Base-by-base conservation (phyloP, 1,284 basidiomycete genomes). In the Ceratobasidium sp. region DNA sequence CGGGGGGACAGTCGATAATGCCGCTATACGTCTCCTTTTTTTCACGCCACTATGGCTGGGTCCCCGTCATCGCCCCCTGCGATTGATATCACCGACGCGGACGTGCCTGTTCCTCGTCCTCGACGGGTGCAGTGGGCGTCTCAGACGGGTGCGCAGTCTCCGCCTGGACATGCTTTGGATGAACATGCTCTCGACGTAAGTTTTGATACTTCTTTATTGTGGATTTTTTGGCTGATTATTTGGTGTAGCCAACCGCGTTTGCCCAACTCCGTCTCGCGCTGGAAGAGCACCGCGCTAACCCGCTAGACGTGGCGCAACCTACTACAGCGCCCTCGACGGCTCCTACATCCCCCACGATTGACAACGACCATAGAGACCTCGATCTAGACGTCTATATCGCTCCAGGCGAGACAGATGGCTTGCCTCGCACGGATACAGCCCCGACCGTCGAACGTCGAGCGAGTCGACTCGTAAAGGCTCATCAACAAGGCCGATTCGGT, bases 141-240 rank as follows among this genome's bases (percentile, higher is more conserved):
- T 12, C 65, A 64, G 20, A n/a, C 48, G 10, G 65, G 65, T 13
- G 65, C 71, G 7, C 61, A 75, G 33, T 81, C 78, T 6, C 78
- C 82, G 1, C 80, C 81, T 46, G 81, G 82, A n/a, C 85, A 86
- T 80, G 84, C 84, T 48, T 81, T 90, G 50, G 89, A 90, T 79
- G 87, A 89, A 81, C 83, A 86, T 46, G 88, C 86, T 0, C 80
- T 86, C 48, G 86, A 89, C 80, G 89, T 89, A 78, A 74, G 88
- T 86, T 17, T n/a, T n/a, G 20, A 66, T 38, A 50, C 13, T 59
- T 66, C 28, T 71, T 9, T 5, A 17, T 40, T 75, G 26, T 61
- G 33, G 33, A 33, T 33, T 2, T 33, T 56, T 70, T 23, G 54
- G 54, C 40, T 78, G 15, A 68, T 28, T 33, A 9, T 48, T 56